Evolutionary conservation across 768 basidiomycete genomes (phyloP).

Genomic region (Kwoniella sp.): DNA sequence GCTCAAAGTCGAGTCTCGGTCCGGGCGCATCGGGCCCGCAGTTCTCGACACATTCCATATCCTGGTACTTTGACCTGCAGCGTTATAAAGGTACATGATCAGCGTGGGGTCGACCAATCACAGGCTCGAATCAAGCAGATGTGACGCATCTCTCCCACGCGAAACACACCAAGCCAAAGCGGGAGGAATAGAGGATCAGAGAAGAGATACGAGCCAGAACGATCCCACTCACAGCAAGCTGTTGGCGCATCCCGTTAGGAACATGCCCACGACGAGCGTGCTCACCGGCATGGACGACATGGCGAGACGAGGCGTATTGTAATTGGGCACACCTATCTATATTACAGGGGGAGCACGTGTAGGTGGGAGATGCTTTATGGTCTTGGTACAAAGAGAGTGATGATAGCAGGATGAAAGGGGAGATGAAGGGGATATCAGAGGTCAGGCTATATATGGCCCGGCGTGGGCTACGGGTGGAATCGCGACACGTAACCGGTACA

Average conservation of each 20-base stretch:
- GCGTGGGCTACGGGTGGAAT: background rate
- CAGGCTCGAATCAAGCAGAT: constrained; percentile 80
- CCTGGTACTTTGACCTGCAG: constrained; percentile 59
- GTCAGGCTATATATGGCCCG: background rate
- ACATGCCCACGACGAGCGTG: constrained; percentile 83
- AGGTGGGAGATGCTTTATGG: background rate
- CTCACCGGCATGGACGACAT: constrained; percentile 59
- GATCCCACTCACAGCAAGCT: constrained; percentile 40
- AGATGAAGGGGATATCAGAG: background rate
- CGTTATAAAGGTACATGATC: constrained; percentile 3
- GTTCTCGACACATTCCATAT: constrained; percentile 98
- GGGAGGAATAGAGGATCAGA: background rate
- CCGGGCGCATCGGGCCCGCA: constrained; percentile 69
- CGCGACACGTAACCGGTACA: background rate
- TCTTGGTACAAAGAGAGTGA: background rate
- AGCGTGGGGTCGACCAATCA: constrained; percentile 59
- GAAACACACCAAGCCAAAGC: constrained; percentile 57
- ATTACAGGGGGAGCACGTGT: no score
- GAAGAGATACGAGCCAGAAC: background rate
- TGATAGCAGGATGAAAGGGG: background rate
- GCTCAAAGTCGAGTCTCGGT: constrained; percentile 78
- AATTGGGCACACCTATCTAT: no score
- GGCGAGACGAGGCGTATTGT: background rate
- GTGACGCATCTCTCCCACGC: no score
- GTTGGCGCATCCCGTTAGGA: constrained; percentile 63